Percentiles rank a stretch among this genome's conserved stretches.
Evolutionary conservation across 1,284 basidiomycete species (phyloP).

Genomic region (Tilletia setariae): DNA sequence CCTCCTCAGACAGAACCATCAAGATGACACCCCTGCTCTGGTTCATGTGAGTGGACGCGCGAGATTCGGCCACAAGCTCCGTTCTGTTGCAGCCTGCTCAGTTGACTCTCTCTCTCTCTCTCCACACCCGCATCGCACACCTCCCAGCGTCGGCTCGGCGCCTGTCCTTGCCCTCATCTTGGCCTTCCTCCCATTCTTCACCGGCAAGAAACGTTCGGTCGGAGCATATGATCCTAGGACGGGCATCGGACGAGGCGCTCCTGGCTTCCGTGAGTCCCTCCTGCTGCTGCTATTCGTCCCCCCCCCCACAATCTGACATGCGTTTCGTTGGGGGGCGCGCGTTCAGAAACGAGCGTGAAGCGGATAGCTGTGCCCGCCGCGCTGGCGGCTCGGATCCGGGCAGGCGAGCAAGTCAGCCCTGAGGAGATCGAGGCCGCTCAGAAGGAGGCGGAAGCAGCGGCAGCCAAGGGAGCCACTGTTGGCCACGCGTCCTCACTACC

Average conservation of each 20-base stretch:
- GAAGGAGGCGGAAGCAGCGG: constrained; percentile 12
- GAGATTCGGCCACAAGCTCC: background rate
- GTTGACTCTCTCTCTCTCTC: background rate
- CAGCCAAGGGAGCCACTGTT: constrained; percentile 8
- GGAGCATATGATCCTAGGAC: constrained; percentile 45
- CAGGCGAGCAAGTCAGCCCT: constrained; percentile 42
- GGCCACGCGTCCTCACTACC: background rate
- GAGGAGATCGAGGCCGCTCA: constrained; percentile 45
- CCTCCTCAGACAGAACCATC: background rate
- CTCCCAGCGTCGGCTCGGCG: background rate
- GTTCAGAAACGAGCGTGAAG: constrained; percentile 40
- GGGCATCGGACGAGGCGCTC: constrained; percentile 45
- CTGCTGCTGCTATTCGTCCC: too few relatives aligned
- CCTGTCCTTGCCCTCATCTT: constrained; percentile 11
- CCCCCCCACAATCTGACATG: background rate
- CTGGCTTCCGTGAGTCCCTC: constrained; percentile 39
- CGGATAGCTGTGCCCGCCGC: constrained; percentile 43
- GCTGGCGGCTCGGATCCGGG: constrained; percentile 45
- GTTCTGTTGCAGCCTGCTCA: background rate
- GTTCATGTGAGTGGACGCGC: constrained; percentile 15
- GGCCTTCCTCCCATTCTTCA: constrained; percentile 9
- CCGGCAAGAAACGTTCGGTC: background rate
- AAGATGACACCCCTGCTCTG: constrained; percentile 10
- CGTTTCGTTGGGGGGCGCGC: background rate
- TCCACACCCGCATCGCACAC: too few relatives aligned